phyloP scores from a whole-genome alignment of 495 filamentous ascomycete genomes.

The Neurospora sp. region DNA sequence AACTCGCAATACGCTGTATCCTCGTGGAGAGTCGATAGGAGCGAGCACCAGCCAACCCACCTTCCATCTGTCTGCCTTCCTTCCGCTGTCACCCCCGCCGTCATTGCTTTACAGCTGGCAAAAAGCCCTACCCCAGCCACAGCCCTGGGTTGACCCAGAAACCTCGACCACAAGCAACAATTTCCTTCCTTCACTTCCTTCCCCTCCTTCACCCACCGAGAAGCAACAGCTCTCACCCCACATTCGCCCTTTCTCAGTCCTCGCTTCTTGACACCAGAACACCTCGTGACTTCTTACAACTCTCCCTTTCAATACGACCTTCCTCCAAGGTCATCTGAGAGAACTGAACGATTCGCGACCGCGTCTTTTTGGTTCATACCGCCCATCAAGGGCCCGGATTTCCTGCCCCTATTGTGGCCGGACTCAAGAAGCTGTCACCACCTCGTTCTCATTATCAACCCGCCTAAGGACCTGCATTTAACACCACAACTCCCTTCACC shows the following conservation, averaged over 20 bases:
- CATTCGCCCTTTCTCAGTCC: neutral
- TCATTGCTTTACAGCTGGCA: neutral
- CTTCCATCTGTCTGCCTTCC: neutral
- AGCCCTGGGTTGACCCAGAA: neutral
- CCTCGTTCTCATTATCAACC: neutral
- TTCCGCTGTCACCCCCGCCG: neutral
- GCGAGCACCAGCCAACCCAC: neutral
- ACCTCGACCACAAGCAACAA: neutral
- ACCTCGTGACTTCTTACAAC: neutral
- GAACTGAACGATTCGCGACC: neutral
- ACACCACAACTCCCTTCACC: neutral
- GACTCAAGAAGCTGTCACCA: neutral
- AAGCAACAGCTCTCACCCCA: neutral
- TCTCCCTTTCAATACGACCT: neutral
- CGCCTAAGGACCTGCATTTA: neutral
- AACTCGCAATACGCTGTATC: neutral
- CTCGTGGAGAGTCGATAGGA: neutral
- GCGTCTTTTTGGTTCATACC: neutral
- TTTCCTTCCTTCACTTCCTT: neutral
- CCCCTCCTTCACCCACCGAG: neutral
- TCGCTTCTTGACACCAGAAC: neutral
- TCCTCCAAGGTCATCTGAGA: neutral
- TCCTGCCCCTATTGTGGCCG: neutral
- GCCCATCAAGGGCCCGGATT: neutral
- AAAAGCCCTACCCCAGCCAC: neutral